Evolutionary conservation across 2,329 filamentous ascomycete species (phyloP).

Genomic region (Didymella pinodella): DNA sequence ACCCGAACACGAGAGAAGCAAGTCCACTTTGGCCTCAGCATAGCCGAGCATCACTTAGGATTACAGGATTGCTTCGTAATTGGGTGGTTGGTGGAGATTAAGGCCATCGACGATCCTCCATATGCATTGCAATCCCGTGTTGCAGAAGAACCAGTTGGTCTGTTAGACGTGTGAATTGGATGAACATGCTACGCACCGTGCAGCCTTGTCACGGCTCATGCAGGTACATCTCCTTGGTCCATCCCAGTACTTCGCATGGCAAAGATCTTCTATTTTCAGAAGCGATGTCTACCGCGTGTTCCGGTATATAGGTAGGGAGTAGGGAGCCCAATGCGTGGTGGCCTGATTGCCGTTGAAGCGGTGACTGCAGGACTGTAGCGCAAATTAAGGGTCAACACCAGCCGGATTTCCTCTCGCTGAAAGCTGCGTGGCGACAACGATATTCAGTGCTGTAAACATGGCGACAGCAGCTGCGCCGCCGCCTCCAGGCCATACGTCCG

Average conservation of each 20-base stretch:
- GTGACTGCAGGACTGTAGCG: neutral
- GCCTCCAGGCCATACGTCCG: slow-evolving; percentile 14
- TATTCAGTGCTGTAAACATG: slow-evolving; percentile 2
- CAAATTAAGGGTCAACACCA: neutral
- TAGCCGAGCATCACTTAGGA: slow-evolving; percentile 8
- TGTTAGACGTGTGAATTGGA: neutral
- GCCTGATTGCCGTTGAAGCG: neutral
- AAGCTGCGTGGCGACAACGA: neutral
- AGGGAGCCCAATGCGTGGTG: neutral
- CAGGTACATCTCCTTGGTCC: slow-evolving; percentile 13
- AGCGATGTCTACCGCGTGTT: neutral
- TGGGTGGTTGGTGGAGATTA: slow-evolving; percentile 2
- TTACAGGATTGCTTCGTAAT: neutral
- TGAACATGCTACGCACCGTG: slow-evolving; percentile 7
- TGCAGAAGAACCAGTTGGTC: neutral
- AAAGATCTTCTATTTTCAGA: slow-evolving; percentile 15
- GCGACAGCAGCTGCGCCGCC: slow-evolving; percentile 14
- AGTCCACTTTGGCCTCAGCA: slow-evolving; percentile 2
- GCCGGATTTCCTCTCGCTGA: too few relatives aligned
- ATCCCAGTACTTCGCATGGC: neutral
- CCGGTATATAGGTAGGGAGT: slow-evolving; percentile 10
- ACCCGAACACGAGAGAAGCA: slow-evolving; percentile 6
- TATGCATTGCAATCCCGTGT: slow-evolving; percentile 9
- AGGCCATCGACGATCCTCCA: slow-evolving; percentile 1
- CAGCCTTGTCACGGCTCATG: slow-evolving; percentile 4